phyloP scores from a whole-genome alignment of 306 rosid genomes.

The Lagenaria siceraria region DNA sequence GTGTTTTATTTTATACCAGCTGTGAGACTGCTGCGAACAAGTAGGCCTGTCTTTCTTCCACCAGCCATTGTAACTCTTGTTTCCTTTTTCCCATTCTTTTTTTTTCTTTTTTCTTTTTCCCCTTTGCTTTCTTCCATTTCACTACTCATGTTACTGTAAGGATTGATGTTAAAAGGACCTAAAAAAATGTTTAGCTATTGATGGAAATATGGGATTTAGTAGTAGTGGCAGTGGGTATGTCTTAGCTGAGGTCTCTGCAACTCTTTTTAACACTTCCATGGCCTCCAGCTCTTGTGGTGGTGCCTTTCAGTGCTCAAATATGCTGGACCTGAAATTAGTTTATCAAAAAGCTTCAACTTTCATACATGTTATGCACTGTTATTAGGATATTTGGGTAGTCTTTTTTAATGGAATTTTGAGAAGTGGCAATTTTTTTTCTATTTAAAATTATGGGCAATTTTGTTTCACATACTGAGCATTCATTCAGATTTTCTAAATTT shows the following conservation, averaged over 20 bases:
- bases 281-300: background rate
- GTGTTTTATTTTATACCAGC: background rate
- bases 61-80: background rate
- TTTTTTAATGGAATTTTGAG: background rate
- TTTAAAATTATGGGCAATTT: no score
- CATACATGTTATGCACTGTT: background rate
- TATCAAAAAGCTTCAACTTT: background rate
- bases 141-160: background rate
- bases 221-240: background rate
- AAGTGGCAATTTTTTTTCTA: no score
- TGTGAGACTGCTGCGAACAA: background rate
- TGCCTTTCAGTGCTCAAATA: background rate
- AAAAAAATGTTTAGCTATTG: background rate
- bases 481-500: no score
- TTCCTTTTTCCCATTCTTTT: background rate
- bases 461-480: no score
- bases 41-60: background rate
- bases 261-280: background rate
- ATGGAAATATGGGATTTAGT: background rate
- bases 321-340: background rate
- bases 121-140: background rate
- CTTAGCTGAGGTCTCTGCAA: background rate
- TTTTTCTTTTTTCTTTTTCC: background rate
- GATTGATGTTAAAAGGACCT: constrained; percentile 5
- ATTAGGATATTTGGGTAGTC: background rate